These are phyloP conservation scores for Phaseolus lunatus DNA, from an alignment of 306 rosid species.

Conservation along the genomic window DNA sequence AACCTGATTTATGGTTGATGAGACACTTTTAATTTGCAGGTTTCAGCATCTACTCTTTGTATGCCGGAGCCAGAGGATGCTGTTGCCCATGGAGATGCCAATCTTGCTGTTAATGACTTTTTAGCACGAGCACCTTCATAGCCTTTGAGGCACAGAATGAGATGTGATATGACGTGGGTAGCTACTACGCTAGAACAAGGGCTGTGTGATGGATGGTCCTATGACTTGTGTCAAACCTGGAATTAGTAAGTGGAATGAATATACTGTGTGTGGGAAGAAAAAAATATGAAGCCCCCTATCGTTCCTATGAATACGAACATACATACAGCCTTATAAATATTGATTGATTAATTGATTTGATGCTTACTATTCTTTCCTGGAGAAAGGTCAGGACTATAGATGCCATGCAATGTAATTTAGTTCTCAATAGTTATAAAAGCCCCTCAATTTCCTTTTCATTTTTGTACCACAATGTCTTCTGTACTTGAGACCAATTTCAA, in stretches of 20 bases:
- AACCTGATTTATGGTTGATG: background rate
- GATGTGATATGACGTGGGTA: background rate
- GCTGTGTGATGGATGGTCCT: background rate
- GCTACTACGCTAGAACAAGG: background rate
- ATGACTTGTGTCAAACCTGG: background rate
- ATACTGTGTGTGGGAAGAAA: slow-evolving; percentile 1
- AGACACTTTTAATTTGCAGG: slow-evolving; percentile 59
- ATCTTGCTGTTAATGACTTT: slow-evolving; percentile 91
- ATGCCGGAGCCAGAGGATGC: slow-evolving; percentile 97
- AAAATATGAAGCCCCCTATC: background rate
- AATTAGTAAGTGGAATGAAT: background rate
- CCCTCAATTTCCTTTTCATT: background rate
- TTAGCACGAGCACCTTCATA: slow-evolving; percentile 72
- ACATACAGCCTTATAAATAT: slow-evolving; percentile 19
- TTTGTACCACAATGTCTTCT: background rate
- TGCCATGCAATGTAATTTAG: slow-evolving; percentile 46
- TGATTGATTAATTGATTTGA: background rate
- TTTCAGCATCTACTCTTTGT: slow-evolving; percentile 67
- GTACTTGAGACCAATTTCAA: background rate
- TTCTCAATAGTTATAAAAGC: slow-evolving; percentile 42
- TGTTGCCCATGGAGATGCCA: slow-evolving; percentile 92
- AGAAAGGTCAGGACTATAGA: slow-evolving; percentile 27
- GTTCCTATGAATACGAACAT: background rate
- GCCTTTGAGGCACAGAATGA: slow-evolving; percentile 37
- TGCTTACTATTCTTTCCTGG: slow-evolving; percentile 54